Base-by-base conservation (phyloP, 2,329 filamentous ascomycete species). In the Pseudogymnoascus sp. region DNA sequence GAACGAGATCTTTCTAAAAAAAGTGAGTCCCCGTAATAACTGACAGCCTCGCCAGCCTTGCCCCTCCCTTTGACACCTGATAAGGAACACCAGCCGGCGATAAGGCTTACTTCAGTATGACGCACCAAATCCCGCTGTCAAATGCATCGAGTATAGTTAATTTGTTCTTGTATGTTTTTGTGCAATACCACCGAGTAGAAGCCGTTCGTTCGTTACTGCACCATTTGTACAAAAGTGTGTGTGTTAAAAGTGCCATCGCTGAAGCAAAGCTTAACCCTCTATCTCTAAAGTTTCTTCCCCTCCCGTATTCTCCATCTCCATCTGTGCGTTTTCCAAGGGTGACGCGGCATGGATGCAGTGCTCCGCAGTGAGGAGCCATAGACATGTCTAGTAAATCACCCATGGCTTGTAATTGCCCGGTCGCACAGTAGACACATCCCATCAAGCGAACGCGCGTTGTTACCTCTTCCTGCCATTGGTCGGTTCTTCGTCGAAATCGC, bases 391-490 rank as follows among this genome's bases (percentile, higher is more conserved):
- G 48, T 55, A 55, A 55, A 55, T 55, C 9, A n/a, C 29, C 29
- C 29, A 55, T 8, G 29, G 15, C 29, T 33, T 35, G 35, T 35
- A 35, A 33, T 33, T 33, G 5, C 48, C 48, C 27, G 27, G 48
- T 15, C 25, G 48, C 35, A n/a, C 48, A 35, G 29, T 21, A 21
- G 42, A 48, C 27, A 33, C 48, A 33, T 31, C 48, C 48, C 48
- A 4, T 15, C 45, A 55, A 55, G 29, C n/a, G 29, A 55, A 33
- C 15, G 48, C 48, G 48, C 48, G 2, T 55, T 55, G 48, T 60
- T 42, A 60, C 60, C 60, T 61, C 60, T 61, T 58, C 39, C 37
- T 61, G 48, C 48, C 48, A 55, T 35, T 55, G 58, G 36, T 15
- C 13, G 58, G 45, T 27, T 61, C 42, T 15, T 42, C 60, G 35